Conservation (phyloP, 495 filamentous ascomycete species). For the Neurospora intermedia region DNA sequence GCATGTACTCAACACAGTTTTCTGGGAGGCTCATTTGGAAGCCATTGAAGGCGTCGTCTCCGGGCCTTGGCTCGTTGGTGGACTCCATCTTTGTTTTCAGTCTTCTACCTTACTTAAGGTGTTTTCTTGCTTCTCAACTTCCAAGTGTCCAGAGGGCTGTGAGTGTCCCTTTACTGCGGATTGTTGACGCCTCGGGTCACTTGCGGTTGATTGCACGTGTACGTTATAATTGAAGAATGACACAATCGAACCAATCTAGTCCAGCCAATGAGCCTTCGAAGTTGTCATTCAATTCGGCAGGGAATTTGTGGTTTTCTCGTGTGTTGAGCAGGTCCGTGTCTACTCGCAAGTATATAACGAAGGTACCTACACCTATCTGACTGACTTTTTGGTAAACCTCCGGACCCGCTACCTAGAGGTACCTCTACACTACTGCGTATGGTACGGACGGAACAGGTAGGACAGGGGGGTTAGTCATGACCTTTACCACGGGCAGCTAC, state of each 20-base stretch:
- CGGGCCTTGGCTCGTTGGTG: constrained; percentile 15
- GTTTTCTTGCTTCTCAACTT: neutral
- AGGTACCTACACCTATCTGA: neutral
- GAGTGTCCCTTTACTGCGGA: neutral
- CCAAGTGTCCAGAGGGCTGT: neutral
- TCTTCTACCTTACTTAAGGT: neutral
- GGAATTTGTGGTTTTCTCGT: neutral
- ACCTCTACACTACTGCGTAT: no score
- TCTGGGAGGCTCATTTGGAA: constrained; percentile 73
- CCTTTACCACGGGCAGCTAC: neutral
- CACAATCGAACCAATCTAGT: neutral
- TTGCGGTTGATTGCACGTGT: neutral
- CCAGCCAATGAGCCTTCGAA: neutral
- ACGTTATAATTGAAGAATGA: neutral
- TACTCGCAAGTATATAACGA: neutral
- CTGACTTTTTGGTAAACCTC: neutral
- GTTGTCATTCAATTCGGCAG: neutral
- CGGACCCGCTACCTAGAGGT: neutral
- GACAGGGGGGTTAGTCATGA: neutral
- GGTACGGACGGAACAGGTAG: neutral
- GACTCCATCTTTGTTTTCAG: constrained; percentile 10
- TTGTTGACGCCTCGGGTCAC: neutral
- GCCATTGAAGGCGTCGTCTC: constrained; percentile 42
- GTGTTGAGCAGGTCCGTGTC: neutral
- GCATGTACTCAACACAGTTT: constrained; percentile 76